phyloP scores from a whole-genome alignment of 2,329 filamentous ascomycete species.

The Xenoacremonium recifei region DNA sequence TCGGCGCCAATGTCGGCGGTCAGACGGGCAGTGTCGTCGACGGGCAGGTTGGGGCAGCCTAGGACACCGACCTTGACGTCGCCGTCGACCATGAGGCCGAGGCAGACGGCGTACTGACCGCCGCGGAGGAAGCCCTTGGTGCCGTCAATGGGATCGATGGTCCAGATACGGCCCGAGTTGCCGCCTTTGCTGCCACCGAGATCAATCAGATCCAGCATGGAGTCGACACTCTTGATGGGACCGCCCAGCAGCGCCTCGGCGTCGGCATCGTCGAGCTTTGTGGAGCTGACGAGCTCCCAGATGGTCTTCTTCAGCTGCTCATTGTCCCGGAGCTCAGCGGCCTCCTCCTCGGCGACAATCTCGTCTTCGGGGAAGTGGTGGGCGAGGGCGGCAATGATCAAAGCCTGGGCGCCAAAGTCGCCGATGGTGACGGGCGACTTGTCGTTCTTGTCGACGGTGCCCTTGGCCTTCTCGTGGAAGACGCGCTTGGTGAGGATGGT shows the following conservation, averaged over 20 bases:
- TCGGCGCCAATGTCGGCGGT: conserved; percentile 71
- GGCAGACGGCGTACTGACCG: conserved; percentile 94
- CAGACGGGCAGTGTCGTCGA: conserved; percentile 65
- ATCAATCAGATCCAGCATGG: conserved; percentile 68
- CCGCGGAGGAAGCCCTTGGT: conserved; percentile 96
- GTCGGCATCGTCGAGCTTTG: conserved; percentile 59
- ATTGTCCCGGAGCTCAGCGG: conserved; percentile 73
- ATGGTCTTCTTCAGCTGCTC: conserved; percentile 64
- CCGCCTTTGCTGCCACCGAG: conserved; percentile 70
- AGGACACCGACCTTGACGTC: conserved; percentile 92
- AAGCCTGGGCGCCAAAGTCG: conserved; percentile 94
- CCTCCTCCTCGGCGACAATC: conserved; percentile 95
- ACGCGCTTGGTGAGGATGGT: conserved; percentile 52
- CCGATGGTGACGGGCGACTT: conserved; percentile 96
- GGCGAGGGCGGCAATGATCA: conserved; percentile 89
- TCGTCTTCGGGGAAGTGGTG: conserved; percentile 88
- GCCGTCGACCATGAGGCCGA: conserved; percentile 88
- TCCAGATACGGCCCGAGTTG: conserved; percentile 79
- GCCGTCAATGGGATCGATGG: conserved; percentile 95
- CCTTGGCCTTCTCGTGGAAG: conserved; percentile 83
- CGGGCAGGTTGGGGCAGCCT: conserved; percentile 90
- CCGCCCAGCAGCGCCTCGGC: conserved; percentile 67
- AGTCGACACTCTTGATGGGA: conserved; percentile 63
- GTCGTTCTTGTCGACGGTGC: conserved; percentile 87
- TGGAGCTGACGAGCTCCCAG: conserved; percentile 77